Base-by-base conservation (phyloP, 2,329 filamentous ascomycete species). In the Coniella lustricola region DNA sequence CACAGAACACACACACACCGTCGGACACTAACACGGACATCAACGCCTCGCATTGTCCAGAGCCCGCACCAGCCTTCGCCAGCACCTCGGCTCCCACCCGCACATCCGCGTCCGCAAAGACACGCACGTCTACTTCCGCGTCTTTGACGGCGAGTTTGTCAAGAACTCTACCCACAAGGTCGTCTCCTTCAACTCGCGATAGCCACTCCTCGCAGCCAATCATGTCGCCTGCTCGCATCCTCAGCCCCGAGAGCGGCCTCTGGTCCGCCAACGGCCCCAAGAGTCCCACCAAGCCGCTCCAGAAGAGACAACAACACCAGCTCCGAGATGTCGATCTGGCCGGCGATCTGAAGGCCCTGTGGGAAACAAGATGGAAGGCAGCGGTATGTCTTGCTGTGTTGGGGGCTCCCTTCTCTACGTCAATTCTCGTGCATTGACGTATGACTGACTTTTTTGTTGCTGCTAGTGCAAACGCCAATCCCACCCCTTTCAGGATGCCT, bases 341-440 rank as follows among this genome's bases (percentile, higher is more conserved):
- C 4, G 44, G 38, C n/a, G 44, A 46, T 17, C 16, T 84, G 55
- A 69, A 76, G 59, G 74, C 74, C 9, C 67, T 86, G 22, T 90
- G 86, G 85, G 82, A 87, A 66, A 85, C 81, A 7, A 87, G 87
- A 65, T 90, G 85, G 85, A 82, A 82, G 64, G 70, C 75, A 81
- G 83, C 66, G 49, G 75, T 59, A n/a, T 35, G 17, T 34, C n/a
- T 34, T 9, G 12, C 10, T 36, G 7, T 22, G 16, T 16, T 9
- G n/a, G 29, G 7, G 12, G 20, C 20, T 10, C 33, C 2, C 9
- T 3, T 14, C 18, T 4, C 21, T 10, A 18, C 25, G n/a, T n/a
- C 10, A 5, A 38, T 22, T 22, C 12, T 21, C 7, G 18, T 29
- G 25, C 10, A 29, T 10, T 29, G 10, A 29, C 25, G 5, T 29